Conservation (phyloP, 164 flowering plant genomes). For the Macadamia integrifolia region DNA sequence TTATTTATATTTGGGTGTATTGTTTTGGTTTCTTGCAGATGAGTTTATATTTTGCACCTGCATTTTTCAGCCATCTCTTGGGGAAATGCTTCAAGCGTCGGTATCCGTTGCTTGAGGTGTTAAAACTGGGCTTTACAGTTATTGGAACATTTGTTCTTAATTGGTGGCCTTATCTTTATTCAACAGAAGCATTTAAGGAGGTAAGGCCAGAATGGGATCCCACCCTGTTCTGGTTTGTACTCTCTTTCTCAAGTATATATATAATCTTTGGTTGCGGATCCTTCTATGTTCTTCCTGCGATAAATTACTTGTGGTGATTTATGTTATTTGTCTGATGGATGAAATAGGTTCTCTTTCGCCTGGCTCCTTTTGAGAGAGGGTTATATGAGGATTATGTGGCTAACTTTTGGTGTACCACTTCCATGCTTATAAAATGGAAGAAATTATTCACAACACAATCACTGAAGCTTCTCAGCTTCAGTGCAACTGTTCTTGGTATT, state of each 20-base stretch:
- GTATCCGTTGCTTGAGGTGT: conserved; percentile 61
- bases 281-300: background rate
- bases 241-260: too few relatives aligned
- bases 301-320: background rate
- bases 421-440: conserved; percentile 82
- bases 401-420: conserved; percentile 91
- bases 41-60: conserved; percentile 97
- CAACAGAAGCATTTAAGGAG: conserved; percentile 50
- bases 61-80: conserved; percentile 77
- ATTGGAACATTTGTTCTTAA: conserved; percentile 68
- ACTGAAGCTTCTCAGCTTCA: conserved; percentile 57
- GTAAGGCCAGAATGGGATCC: conserved; percentile 25
- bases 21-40: conserved; percentile 45
- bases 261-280: background rate
- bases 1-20: background rate
- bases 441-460: conserved; percentile 49
- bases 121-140: conserved; percentile 68
- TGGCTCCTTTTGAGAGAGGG: conserved; percentile 95
- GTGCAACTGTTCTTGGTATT: conserved; percentile 47
- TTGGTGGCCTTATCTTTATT: conserved; percentile 90
- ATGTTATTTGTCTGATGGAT: conserved; percentile 6
- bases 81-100: conserved; percentile 67
- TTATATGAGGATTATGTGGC: conserved; percentile 96
- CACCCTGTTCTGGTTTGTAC: too few relatives aligned
- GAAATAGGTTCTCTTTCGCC: conserved; percentile 75